Evolutionary conservation across 106 monocot species (phyloP).

Genomic region (Platanthera zijinensis): DNA sequence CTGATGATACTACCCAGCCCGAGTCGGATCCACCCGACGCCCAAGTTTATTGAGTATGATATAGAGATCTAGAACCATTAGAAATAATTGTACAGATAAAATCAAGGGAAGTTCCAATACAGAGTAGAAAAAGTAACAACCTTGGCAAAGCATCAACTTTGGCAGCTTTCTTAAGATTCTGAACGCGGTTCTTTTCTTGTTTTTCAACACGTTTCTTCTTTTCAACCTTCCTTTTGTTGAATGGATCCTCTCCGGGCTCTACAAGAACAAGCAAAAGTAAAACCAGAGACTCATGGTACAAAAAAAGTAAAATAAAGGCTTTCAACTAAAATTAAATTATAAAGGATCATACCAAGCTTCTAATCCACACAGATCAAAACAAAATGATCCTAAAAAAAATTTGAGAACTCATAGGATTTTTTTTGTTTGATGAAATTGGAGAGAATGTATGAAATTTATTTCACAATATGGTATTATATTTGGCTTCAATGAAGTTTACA

Average conservation of each 20-base stretch:
- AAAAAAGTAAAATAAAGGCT: background rate
- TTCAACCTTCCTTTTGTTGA: slow-evolving; percentile 58
- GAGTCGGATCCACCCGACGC: no score
- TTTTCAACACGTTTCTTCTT: slow-evolving; percentile 78
- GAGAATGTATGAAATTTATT: background rate
- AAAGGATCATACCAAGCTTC: background rate
- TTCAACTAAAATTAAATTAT: background rate
- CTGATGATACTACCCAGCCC: no score
- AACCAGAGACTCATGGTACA: background rate
- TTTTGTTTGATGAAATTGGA: background rate
- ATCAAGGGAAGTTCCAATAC: background rate
- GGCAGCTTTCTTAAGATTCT: slow-evolving; percentile 68
- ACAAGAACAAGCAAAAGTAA: slow-evolving; percentile 7
- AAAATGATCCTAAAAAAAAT: background rate
- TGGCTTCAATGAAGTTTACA: background rate
- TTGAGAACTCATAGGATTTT: background rate
- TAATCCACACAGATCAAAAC: background rate
- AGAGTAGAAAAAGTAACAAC: slow-evolving; percentile 24
- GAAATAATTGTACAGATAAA: background rate
- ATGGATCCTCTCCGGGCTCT: slow-evolving; percentile 91
- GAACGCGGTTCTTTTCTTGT: slow-evolving; percentile 71
- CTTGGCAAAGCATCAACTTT: slow-evolving; percentile 83
- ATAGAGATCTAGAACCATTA: background rate
- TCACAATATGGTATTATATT: background rate
- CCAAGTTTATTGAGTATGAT: background rate